A percentile compares a stretch with the other conserved stretches of the same genome.
phyloP scores from a whole-genome alignment of 176 grass and related monocot genomes.

The Zea luxurians region DNA sequence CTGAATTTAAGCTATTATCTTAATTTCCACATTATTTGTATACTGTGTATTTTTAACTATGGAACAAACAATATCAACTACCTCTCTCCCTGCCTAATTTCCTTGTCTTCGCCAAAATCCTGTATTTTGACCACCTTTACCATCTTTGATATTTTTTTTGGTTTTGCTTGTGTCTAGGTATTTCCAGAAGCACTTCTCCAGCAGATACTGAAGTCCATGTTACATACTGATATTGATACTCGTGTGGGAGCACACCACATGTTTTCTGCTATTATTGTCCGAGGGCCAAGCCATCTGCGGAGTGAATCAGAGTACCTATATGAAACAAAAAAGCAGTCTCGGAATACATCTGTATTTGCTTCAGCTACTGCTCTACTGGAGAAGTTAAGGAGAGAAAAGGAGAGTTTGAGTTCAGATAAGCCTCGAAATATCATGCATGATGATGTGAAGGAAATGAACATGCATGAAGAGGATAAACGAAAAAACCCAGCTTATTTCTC shows the following conservation, averaged over 20 bases:
- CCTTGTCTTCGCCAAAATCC: constrained; percentile 24
- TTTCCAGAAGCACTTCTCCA: constrained; percentile 91
- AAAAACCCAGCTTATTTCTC: constrained; percentile 75
- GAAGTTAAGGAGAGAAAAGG: constrained; percentile 94
- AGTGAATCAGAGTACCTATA: constrained; percentile 82
- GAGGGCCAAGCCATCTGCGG: constrained; percentile 63
- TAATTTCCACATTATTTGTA: not conserved
- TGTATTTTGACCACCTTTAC: constrained; percentile 3
- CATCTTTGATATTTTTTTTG: constrained; percentile 5
- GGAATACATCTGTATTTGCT: constrained; percentile 89
- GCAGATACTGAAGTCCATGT: constrained; percentile 84
- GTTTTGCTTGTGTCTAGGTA: constrained; percentile 52
- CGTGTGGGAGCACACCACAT: constrained; percentile 89
- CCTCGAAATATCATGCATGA: constrained; percentile 44
- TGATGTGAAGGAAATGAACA: constrained; percentile 50
- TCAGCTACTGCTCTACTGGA: constrained; percentile 96
- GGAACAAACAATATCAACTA: not conserved
- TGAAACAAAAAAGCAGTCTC: constrained; percentile 93
- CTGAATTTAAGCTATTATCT: constrained; percentile 26
- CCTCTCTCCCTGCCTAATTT: not conserved
- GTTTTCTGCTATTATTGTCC: constrained; percentile 76
- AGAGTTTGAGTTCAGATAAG: constrained; percentile 72
- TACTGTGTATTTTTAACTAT: constrained; percentile 5
- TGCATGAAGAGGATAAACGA: constrained; percentile 58
- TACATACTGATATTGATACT: constrained; percentile 88